Evolutionary conservation across 2,329 filamentous ascomycete species (phyloP).

Genomic region (Aspergillus neotritici): DNA sequence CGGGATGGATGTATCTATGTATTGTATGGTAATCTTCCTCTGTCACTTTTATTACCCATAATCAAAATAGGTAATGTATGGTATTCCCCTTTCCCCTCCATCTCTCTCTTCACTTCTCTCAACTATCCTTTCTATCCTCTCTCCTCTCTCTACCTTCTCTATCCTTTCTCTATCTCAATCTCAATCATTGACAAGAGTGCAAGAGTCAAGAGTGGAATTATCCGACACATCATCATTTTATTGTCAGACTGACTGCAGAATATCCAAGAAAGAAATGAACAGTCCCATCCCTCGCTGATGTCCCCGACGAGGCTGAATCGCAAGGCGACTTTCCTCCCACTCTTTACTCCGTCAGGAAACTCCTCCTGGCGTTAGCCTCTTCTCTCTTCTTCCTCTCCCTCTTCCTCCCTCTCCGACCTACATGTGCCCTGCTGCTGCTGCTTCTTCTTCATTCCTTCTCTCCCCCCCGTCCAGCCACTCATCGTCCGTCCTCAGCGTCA

Average conservation of each 20-base stretch:
- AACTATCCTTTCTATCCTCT: neutral
- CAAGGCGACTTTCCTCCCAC: conserved; percentile 13
- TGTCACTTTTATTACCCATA: too few relatives aligned
- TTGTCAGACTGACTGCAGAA: too few relatives aligned
- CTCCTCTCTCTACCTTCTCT: neutral
- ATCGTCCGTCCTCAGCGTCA: conserved; percentile 3
- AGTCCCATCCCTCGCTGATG: conserved; percentile 1
- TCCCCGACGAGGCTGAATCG: conserved; percentile 20
- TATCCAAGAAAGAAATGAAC: conserved; percentile 8
- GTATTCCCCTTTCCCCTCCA: neutral
- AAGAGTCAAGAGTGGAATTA: too few relatives aligned
- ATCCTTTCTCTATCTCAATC: neutral
- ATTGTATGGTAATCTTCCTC: too few relatives aligned
- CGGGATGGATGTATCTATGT: too few relatives aligned
- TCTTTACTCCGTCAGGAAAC: neutral
- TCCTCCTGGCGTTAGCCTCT: neutral
- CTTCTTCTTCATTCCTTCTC: neutral
- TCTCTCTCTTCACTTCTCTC: neutral
- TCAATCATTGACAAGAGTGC: neutral
- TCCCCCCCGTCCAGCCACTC: neutral
- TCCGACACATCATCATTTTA: too few relatives aligned
- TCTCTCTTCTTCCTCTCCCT: neutral
- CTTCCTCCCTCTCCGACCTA: neutral
- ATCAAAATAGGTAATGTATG: neutral
- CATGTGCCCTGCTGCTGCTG: neutral